A percentile compares a stretch with the other conserved stretches of the same genome.
Conservation (phyloP, 495 filamentous ascomycete genomes). For the Neurospora sp. region DNA sequence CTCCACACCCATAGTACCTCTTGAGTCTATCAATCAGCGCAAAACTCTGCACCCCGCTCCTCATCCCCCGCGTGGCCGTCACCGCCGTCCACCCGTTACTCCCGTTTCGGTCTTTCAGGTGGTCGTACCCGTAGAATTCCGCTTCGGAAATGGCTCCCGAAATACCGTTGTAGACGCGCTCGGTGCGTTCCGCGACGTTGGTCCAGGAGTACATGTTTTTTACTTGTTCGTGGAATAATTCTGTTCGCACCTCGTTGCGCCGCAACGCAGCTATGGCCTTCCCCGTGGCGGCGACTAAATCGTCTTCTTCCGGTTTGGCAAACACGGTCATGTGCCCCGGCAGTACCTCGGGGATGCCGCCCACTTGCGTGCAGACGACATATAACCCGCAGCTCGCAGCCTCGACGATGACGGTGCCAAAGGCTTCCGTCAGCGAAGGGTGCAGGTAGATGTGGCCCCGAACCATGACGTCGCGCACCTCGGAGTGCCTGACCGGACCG, state of each 20-base stretch:
- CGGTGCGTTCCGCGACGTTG: constrained; percentile 83
- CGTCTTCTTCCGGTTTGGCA: constrained; percentile 86
- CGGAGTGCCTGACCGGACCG: constrained; percentile 85
- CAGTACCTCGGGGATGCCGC: constrained; percentile 91
- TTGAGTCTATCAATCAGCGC: constrained; percentile 91
- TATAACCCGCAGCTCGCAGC: constrained; percentile 91
- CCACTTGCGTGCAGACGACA: constrained; percentile 92
- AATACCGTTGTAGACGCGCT: constrained; percentile 90
- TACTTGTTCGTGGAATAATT: constrained; percentile 91
- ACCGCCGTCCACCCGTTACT: constrained; percentile 30
- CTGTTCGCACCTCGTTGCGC: constrained; percentile 78
- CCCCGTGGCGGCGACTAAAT: constrained; percentile 72
- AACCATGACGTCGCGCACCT: constrained; percentile 98
- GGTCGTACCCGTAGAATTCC: constrained; percentile 75
- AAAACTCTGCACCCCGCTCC: constrained; percentile 62
- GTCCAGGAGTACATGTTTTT: constrained; percentile 98
- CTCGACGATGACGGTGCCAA: constrained; percentile 95
- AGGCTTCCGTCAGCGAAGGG: constrained; percentile 89
- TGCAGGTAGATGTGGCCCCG: constrained; percentile 94
- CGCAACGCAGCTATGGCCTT: constrained; percentile 70
- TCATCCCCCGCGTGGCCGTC: constrained; percentile 60
- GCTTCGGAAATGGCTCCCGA: constrained; percentile 69
- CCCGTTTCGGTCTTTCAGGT: neutral
- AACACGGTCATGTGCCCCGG: constrained; percentile 92
- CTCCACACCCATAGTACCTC: constrained; percentile 97